phyloP scores from a whole-genome alignment of 2,329 filamentous ascomycete genomes.

The Verticillium nonalfalfae region DNA sequence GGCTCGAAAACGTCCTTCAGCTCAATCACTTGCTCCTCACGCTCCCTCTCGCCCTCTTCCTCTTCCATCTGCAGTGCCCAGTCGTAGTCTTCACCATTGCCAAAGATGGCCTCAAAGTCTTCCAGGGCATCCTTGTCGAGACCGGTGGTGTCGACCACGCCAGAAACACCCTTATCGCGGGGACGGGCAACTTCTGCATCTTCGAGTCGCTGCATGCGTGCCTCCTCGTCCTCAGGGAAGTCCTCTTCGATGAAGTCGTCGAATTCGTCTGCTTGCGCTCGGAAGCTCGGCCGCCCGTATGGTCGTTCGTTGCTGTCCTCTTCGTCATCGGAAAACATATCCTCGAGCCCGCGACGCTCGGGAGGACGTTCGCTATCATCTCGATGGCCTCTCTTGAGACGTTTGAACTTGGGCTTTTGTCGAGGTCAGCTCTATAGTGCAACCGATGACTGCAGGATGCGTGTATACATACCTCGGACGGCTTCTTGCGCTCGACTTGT shows the following conservation, averaged over 20 bases:
- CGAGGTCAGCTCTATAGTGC: slow-evolving; percentile 12
- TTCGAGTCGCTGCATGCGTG: slow-evolving; percentile 68
- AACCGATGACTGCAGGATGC: not conserved
- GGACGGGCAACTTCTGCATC: slow-evolving; percentile 86
- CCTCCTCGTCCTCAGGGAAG: slow-evolving; percentile 80
- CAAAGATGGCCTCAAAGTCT: slow-evolving; percentile 87
- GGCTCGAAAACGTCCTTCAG: slow-evolving; percentile 98
- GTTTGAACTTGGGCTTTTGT: slow-evolving; percentile 81
- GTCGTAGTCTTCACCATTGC: slow-evolving; percentile 90
- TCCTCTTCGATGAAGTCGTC: slow-evolving; percentile 98
- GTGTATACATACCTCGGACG: slow-evolving; percentile 57
- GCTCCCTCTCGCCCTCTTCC: slow-evolving; percentile 71
- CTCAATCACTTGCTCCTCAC: slow-evolving; percentile 78
- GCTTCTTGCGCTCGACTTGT: slow-evolving; percentile 55
- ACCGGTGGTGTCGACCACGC: slow-evolving; percentile 71
- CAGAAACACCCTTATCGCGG: slow-evolving; percentile 60
- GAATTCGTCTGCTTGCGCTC: slow-evolving; percentile 69
- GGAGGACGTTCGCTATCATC: slow-evolving; percentile 61
- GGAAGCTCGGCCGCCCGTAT: slow-evolving; percentile 46
- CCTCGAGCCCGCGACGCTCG: slow-evolving; percentile 68
- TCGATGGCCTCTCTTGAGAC: slow-evolving; percentile 85
- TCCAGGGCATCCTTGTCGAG: slow-evolving; percentile 90
- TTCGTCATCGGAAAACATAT: slow-evolving; percentile 95
- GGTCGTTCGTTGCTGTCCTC: slow-evolving; percentile 51
- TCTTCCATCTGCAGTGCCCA: slow-evolving; percentile 91